Base-by-base conservation (phyloP, 331 rosid species). In the Malus hybrid region DNA sequence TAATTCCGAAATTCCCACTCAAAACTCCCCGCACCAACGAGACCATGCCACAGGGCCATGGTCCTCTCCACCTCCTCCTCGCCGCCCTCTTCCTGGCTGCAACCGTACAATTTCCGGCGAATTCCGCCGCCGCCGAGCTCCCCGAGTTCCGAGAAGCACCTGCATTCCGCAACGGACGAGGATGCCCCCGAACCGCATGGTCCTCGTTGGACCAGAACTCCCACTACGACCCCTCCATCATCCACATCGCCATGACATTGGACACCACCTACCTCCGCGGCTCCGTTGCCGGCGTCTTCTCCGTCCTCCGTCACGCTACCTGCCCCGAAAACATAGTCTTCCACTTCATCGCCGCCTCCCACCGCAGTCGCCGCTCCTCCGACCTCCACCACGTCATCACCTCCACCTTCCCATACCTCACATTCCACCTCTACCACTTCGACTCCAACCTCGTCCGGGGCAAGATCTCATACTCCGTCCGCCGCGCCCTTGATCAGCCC, bases 401-500 rank as follows among this genome's bases (percentile, higher is more conserved):
- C 24, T 13, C 94, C 8, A 91, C 97, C 3, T 93, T 93, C 78
- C 98, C 98, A 2, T 93, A 83, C 80, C 88, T 93, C 4, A 71
- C 67, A 7, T 93, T 93, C 76, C 87, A 80, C 67, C 85, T 93
- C 64, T 87, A 91, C 77, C 90, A 83, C 75, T 93, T 93, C 82
- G 97, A 93, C 54, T 72, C 93, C 12, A 88, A 85, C 71, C 88
- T 90, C n/a, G 98, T 93, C 1, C 76, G 64, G 13, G 91, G 93
- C 7, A 93, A 88, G 85, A 93, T 93, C 84, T 89, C 98, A 10
- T 88, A 80, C 85, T 89, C 98, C 3, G 80, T 93, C 2, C 93
- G 98, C 2, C 89, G 89, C n/a, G 98, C 98, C 0, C 88, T 93
- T 8, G 98, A 93, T 31, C 96, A 93, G 84, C 98, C 98, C 0